Base-by-base conservation (phyloP, 495 filamentous ascomycete genomes). In the Penicillium alfredii region DNA sequence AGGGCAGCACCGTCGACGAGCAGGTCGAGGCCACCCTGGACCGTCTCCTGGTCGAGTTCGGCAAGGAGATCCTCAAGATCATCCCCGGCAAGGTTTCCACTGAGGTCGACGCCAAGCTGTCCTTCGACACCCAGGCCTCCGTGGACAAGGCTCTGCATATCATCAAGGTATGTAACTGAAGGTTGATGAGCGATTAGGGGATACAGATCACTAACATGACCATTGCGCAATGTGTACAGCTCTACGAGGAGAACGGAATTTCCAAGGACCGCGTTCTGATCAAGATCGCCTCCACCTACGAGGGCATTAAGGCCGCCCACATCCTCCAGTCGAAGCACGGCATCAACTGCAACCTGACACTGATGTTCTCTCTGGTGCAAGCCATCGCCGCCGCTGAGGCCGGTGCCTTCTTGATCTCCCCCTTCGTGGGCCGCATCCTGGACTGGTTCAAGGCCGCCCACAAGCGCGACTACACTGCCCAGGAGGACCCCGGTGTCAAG, bases 381-480 rank as follows among this genome's bases (percentile, higher is more conserved):
- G 92, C 92, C 56, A 94, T 96, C 61, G 88, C 88, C 47, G 92
- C 81, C 50, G 92, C 92, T 34, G 92, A 98, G 73, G 92, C 93
- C 45, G 88, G 88, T 58, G 88, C 92, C 51, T 96, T 83, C 86
- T 81, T 99, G 55, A 97, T 99, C 73, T 97, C 93, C 20, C 92
- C 92, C 61, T 99, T 99, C 74, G 92, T 99, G 44, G 92, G 92
- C 64, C 88, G 92, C 64, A 99, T 99, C 64, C 82, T 99, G 40
- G 92, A 99, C 71, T 99, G 90, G 90, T 95, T 84, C 81, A 99
- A 99, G 84, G 86, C 86, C 33, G 72, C 81, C 42, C 88, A 83
- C 55, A 93, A 93, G 79, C 92, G 88, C 75, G 82, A 89, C 30
- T 99, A 88, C 78, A 54, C 73, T 55, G 70, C 85, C 53, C 58